Conservation (phyloP, 1,284 basidiomycete genomes). For the Pterulicium gracile region DNA sequence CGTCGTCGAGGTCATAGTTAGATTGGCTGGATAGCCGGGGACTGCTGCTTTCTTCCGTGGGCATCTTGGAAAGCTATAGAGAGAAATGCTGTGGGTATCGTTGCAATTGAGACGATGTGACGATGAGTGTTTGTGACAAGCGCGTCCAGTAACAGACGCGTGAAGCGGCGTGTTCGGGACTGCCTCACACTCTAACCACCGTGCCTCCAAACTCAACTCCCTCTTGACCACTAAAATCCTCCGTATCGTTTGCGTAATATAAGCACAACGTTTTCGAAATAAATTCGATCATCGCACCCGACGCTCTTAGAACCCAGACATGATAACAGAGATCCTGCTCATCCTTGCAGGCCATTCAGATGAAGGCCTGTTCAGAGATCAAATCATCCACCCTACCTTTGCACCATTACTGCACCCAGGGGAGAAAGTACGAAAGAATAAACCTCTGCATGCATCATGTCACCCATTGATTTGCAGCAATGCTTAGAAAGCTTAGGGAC, state of each 20-base stretch:
- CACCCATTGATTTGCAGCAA: slow-evolving; percentile 30
- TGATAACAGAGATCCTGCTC: slow-evolving; percentile 82
- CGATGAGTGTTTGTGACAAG: not conserved
- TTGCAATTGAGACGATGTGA: too few species aligned
- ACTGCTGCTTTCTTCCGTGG: too few species aligned
- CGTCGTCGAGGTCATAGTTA: slow-evolving; percentile 59
- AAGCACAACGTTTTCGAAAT: too few species aligned
- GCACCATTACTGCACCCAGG: slow-evolving; percentile 73
- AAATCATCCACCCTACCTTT: slow-evolving; percentile 55
- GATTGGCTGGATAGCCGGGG: too few species aligned
- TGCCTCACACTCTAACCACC: too few species aligned
- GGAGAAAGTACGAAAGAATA: slow-evolving; percentile 27
- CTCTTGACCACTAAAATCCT: too few species aligned
- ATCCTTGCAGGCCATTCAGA: slow-evolving; percentile 78
- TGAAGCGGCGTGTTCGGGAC: not conserved
- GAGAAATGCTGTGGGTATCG: too few species aligned
- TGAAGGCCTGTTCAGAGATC: slow-evolving; percentile 57
- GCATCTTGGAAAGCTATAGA: too few species aligned
- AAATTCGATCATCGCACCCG: not conserved
- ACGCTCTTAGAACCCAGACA: too few species aligned
- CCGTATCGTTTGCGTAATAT: too few species aligned
- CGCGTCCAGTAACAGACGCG: not conserved
- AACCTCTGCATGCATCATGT: not conserved
- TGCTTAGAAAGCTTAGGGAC: slow-evolving; percentile 64
- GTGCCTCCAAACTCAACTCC: too few species aligned